A percentile compares a stretch with the other conserved stretches of the same genome.
phyloP scores from a whole-genome alignment of 805 yeast species.

The Yarrowia porcina region DNA sequence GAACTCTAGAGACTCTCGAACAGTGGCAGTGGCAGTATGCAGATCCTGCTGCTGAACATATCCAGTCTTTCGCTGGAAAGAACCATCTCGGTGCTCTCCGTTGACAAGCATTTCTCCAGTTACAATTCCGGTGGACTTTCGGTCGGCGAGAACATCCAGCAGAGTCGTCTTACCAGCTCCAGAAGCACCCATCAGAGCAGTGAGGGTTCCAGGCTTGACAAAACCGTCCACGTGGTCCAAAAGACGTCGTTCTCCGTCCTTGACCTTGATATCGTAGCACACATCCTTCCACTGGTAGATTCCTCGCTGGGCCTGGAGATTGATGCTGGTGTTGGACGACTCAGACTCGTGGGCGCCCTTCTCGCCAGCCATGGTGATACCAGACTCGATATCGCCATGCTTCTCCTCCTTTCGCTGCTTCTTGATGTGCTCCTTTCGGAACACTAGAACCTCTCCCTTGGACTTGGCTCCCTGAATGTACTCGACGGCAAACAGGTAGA shows the following conservation, averaged over 20 bases:
- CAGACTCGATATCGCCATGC: conserved; percentile 10
- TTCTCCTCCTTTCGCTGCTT: conserved; percentile 7
- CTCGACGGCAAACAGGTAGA: conserved; percentile 56
- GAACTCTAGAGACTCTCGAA: neutral
- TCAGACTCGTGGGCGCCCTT: conserved; percentile 5
- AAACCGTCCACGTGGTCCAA: conserved; percentile 35
- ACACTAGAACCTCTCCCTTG: conserved; percentile 62
- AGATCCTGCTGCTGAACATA: conserved; percentile 6
- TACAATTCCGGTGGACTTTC: neutral
- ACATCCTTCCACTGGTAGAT: conserved; percentile 76
- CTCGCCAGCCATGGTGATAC: neutral
- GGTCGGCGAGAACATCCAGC: conserved; percentile 5
- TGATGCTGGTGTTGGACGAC: neutral
- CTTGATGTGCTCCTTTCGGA: conserved; percentile 34
- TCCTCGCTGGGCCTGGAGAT: conserved; percentile 14
- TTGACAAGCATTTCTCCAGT: conserved; percentile 3
- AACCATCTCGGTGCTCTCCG: neutral
- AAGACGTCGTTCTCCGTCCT: conserved; percentile 52
- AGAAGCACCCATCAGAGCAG: neutral
- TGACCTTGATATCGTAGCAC: conserved; percentile 62
- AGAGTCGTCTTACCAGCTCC: neutral
- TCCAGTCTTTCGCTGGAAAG: conserved; percentile 5
- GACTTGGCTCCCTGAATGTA: conserved; percentile 37
- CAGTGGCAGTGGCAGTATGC: neutral
- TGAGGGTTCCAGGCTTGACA: conserved; percentile 5